These are phyloP conservation scores for Calonectria pteridis DNA, from an alignment of 2,329 filamentous ascomycete genomes.

Conservation along the genomic window DNA sequence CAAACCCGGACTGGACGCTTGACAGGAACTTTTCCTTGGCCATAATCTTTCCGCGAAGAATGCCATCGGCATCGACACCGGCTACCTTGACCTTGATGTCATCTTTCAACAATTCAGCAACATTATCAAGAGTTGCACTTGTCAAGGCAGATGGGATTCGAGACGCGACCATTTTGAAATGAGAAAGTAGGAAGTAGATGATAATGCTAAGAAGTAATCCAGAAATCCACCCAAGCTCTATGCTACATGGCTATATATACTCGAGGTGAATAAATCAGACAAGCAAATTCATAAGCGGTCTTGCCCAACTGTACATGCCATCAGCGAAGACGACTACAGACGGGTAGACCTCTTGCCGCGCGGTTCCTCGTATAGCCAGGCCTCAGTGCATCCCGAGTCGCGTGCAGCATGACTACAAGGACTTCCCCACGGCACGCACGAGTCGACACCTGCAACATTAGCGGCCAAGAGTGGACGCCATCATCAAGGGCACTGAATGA, in stretches of 20 bases:
- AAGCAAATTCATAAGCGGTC: background rate
- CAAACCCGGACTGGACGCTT: conserved; percentile 79
- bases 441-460: background rate
- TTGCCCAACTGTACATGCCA: background rate
- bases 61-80: conserved; percentile 22
- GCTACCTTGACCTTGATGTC: conserved; percentile 28
- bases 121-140: conserved; percentile 4
- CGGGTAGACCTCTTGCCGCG: background rate
- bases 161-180: background rate
- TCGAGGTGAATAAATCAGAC: background rate
- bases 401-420: background rate
- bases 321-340: background rate
- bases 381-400: background rate
- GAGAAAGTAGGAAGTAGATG: background rate
- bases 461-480: background rate
- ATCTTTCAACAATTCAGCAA: conserved; percentile 14
- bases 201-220: background rate
- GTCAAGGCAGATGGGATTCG: background rate
- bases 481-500: background rate
- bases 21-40: conserved; percentile 52
- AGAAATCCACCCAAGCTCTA: background rate
- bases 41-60: conserved; percentile 26
- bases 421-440: background rate
- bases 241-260: background rate
- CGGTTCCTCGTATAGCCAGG: background rate